Evolutionary conservation across 768 basidiomycete species (phyloP).

Genomic region (Amanita rubescens): DNA sequence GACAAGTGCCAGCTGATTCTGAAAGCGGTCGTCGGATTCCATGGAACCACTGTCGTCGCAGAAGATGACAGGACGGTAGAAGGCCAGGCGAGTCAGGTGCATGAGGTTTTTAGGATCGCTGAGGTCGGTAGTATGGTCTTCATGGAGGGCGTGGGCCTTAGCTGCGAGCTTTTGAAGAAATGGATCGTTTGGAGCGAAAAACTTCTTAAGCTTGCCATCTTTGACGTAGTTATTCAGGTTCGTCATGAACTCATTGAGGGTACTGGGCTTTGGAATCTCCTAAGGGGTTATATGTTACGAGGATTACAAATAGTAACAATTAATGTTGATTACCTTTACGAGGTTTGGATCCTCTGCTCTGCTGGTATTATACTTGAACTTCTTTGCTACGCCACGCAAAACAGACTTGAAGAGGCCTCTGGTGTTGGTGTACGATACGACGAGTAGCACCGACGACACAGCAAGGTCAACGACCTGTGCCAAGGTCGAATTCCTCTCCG

Average conservation of each 20-base stretch:
- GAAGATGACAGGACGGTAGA: slow-evolving; percentile 13
- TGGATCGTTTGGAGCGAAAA: slow-evolving; percentile 10
- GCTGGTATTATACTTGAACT: slow-evolving; percentile 8
- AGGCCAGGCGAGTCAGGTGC: slow-evolving; percentile 16
- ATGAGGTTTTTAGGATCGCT: slow-evolving; percentile 15
- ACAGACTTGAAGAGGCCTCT: slow-evolving; percentile 9
- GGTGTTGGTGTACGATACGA: slow-evolving; percentile 14
- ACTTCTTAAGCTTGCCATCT: slow-evolving; percentile 7
- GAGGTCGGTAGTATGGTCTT: slow-evolving; percentile 9
- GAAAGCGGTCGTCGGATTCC: slow-evolving; percentile 11
- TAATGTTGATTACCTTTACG: slow-evolving; percentile 11
- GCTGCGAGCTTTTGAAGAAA: slow-evolving; percentile 11
- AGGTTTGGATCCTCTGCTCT: slow-evolving; percentile 8
- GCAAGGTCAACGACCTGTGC: slow-evolving; percentile 15
- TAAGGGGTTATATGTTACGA: neutral
- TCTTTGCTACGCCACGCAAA: slow-evolving; percentile 9
- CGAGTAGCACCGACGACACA: slow-evolving; percentile 12
- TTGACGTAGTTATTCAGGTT: slow-evolving; percentile 11
- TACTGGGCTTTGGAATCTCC: slow-evolving; percentile 11
- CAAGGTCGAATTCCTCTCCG: slow-evolving; percentile 5
- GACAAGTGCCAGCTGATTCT: slow-evolving; percentile 10
- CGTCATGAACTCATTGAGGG: slow-evolving; percentile 6
- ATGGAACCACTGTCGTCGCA: slow-evolving; percentile 19
- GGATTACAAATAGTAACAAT: neutral
- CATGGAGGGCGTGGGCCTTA: slow-evolving; percentile 8